Base-by-base conservation (phyloP, 768 basidiomycete genomes). In the Suillus placidus region DNA sequence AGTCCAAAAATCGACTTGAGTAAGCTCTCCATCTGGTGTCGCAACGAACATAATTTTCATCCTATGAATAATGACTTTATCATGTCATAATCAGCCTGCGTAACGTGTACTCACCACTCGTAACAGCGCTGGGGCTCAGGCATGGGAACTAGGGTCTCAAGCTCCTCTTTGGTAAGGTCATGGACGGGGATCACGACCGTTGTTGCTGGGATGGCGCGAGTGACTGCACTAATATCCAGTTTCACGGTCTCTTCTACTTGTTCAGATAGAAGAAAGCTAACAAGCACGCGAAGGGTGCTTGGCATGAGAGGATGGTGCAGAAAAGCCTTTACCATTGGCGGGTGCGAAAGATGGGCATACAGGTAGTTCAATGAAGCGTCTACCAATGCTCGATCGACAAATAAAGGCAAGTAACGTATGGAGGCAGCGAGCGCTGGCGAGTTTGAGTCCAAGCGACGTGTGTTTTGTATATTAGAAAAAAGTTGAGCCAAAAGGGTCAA, bases 1-100 rank as follows among this genome's bases (percentile, higher is more conserved):
- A 64, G 87, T 94, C 96, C 97, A 99, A 72, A 99, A 94, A 63
- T 93, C 90, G 40, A 97, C 94, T 76, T 99, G 97, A 1, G 94
- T 95, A 55, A 98, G 80, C 72, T 95, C 92, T 5, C 91, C 87
- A 4, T 91, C 88, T 2, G 88, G 77, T 66, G 89, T 89, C 20
- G 88, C 81, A 18, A 90, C 83, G 71, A 96, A 98, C 83, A 94
- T 91, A n/a, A 83, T 78, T 72, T 87, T 89, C 92, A 99, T 97
- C 97, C 97, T 95, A 72, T 30, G 23, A 40, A 49, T 7, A 56
- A 35, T 7, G 56, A 60, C 30, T 42, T 30, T 42, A 60, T 58
- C 26, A 8, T 30, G 4, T 58, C 23, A 30, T n/a, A 54, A 37
- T 16, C 26, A 56, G 37, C 30, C 23, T 23, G 51, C 4, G 42